These are phyloP conservation scores for Teunomyces tritomae DNA, from an alignment of 805 yeast species.

Conservation along the genomic window DNA sequence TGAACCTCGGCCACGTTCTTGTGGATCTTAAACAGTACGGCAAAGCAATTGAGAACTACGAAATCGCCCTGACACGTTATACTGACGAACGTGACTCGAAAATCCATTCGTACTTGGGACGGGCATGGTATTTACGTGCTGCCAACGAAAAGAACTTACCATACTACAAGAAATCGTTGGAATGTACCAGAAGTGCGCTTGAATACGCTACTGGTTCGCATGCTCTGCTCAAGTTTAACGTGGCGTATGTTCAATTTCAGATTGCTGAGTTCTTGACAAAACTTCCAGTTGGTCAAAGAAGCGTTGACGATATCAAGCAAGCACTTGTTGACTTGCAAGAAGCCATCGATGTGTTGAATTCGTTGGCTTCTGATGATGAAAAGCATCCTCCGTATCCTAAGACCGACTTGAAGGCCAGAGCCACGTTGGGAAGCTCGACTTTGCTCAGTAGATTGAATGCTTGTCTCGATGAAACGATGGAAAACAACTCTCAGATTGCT, in stretches of 20 bases:
- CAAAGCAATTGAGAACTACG: slow-evolving; percentile 87
- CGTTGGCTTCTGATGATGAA: slow-evolving; percentile 51
- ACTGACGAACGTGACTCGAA: slow-evolving; percentile 63
- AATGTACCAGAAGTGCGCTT: slow-evolving; percentile 59
- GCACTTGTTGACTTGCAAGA: slow-evolving; percentile 56
- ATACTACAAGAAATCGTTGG: slow-evolving; percentile 61
- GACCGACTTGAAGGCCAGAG: slow-evolving; percentile 79
- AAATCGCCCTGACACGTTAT: slow-evolving; percentile 68
- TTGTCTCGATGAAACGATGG: slow-evolving; percentile 68
- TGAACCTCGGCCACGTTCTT: slow-evolving; percentile 86
- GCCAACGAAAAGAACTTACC: slow-evolving; percentile 59
- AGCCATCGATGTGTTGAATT: slow-evolving; percentile 59
- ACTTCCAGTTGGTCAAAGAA: slow-evolving; percentile 54
- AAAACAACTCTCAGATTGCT: slow-evolving; percentile 55
- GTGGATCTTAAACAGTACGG: slow-evolving; percentile 77
- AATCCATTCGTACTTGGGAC: slow-evolving; percentile 70
- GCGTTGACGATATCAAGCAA: slow-evolving; percentile 55
- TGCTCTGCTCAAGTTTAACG: slow-evolving; percentile 62
- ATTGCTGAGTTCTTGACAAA: slow-evolving; percentile 79
- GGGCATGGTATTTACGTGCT: slow-evolving; percentile 87
- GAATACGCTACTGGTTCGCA: slow-evolving; percentile 24
- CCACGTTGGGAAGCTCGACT: slow-evolving; percentile 79
- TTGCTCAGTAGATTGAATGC: slow-evolving; percentile 68
- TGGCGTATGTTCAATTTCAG: slow-evolving; percentile 81
- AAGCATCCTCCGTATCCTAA: slow-evolving; percentile 73